Base-by-base conservation (phyloP, 257 asterid genomes). In the Forsythia viridissima region DNA sequence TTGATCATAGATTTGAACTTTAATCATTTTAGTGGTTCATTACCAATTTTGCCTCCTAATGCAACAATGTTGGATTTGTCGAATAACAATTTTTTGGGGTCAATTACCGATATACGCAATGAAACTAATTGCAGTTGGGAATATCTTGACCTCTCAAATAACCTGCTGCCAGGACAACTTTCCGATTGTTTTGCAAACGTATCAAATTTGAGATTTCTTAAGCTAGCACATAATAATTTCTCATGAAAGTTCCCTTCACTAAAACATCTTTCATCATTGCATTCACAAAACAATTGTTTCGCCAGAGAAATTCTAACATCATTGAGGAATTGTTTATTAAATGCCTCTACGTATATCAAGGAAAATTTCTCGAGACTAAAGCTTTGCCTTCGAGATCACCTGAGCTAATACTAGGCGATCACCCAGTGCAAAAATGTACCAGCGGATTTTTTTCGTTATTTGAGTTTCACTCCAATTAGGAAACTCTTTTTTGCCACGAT, bases 121-220 rank as follows among this genome's bases (percentile, higher is more conserved):
- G 16, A 16, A 15, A 61, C 39, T n/a, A 52, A 15, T 15, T 11
- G n/a, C 38, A 11, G 16, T 12, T 37, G 67, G 76, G 1, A 38
- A 3, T 8, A 34, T 20, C 74, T 84, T 51, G 85, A 84, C 55
- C 82, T 81, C 72, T 84, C 84, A 15, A 51, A 79, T 34, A 84
- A 81, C 79, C 78, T 7, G 10, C 34, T 83, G 6, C 67, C 80
- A 4, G 84, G 84, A 76, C 69, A 80, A 16, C 79, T 83, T 76
- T 71, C 84, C 3, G 11, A 77, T 52, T 84, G 83, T 59, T 74
- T 66, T 78, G 44, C 1, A 46, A 51, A 72, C 4, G 30, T 78
- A 44, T 4, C 61, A 61, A 37, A 41, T 8, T 55, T 70, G 10
- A 2, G 0, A 0, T 52, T 44, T 70, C 81, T 84, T 40, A 75